Conservation (phyloP, 306 rosid species). For the Cucumis hystrix region DNA sequence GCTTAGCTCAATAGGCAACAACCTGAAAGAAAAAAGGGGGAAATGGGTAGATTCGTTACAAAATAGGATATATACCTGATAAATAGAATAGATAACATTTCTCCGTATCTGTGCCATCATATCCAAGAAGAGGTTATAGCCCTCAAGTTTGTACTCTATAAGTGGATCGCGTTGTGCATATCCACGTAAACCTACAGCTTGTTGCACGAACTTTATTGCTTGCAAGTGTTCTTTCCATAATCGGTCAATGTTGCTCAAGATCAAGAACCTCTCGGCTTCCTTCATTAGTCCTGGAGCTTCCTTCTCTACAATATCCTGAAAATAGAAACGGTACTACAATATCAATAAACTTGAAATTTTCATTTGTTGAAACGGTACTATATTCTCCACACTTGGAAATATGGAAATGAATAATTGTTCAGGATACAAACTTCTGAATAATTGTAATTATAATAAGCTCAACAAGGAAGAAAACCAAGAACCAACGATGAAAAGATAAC, state of each 20-base stretch:
- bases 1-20: too few relatives aligned
- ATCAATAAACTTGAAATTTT: not conserved
- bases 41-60: not conserved
- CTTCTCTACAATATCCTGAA: conserved; percentile 57
- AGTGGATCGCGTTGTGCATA: conserved; percentile 97
- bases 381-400: not conserved
- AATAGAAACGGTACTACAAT: not conserved
- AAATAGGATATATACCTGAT: conserved; percentile 41
- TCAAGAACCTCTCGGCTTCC: conserved; percentile 87
- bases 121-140: conserved; percentile 92
- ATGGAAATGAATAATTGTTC: not conserved
- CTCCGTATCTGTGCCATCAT: conserved; percentile 99
- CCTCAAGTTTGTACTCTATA: conserved; percentile 93
- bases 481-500: too few relatives aligned
- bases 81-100: conserved; percentile 88
- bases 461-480: not conserved
- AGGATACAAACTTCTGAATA: not conserved
- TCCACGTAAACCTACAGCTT: conserved; percentile 89
- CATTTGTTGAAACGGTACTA: not conserved
- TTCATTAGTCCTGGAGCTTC: conserved; percentile 84
- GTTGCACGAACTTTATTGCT: conserved; percentile 88
- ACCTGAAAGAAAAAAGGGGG: too few relatives aligned
- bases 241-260: conserved; percentile 83
- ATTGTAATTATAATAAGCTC: not conserved
- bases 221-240: conserved; percentile 96